Evolutionary conservation across 495 filamentous ascomycete genomes (phyloP).

Genomic region (Apodospora peruviana): DNA sequence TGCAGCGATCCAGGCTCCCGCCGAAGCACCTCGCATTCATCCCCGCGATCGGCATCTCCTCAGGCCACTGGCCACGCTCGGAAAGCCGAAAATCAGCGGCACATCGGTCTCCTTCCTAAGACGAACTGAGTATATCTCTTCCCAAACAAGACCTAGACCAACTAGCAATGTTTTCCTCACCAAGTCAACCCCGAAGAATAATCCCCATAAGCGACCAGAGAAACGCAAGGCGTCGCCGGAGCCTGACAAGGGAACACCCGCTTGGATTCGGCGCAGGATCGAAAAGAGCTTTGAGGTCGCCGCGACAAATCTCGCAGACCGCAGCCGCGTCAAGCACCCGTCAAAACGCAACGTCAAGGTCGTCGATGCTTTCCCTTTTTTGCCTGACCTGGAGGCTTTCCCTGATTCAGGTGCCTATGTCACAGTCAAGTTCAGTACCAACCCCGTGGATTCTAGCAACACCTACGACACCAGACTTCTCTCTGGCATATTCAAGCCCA

Average conservation of each 20-base stretch:
- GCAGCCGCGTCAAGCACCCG: constrained; percentile 73
- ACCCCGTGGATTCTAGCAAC: constrained; percentile 57
- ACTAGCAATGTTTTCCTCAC: constrained; percentile 28
- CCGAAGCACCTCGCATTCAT: constrained; percentile 63
- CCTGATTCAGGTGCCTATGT: constrained; percentile 84
- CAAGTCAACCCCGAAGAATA: constrained; percentile 35
- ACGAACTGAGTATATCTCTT: constrained; percentile 92
- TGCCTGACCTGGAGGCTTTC: constrained; percentile 84
- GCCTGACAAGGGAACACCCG: constrained; percentile 64
- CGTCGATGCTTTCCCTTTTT: constrained; percentile 71
- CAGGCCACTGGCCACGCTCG: constrained; percentile 70
- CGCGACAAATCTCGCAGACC: constrained; percentile 58
- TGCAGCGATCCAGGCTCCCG: constrained; percentile 73
- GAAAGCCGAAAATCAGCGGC: constrained; percentile 62
- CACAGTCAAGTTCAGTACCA: constrained; percentile 80
- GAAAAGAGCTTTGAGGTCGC: constrained; percentile 83
- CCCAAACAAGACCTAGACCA: constrained; percentile 30
- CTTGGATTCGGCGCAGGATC: constrained; percentile 73
- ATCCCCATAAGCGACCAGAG: constrained; percentile 28
- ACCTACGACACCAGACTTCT: constrained; percentile 78
- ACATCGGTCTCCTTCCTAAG: constrained; percentile 86
- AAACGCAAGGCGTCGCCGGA: constrained; percentile 41
- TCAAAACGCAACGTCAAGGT: constrained; percentile 71
- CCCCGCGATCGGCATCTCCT: constrained; percentile 78
- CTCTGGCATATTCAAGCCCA: constrained; percentile 68